Evolutionary conservation across 805 yeast genomes (phyloP).

Genomic region (Kodamaea neixiangensis): DNA sequence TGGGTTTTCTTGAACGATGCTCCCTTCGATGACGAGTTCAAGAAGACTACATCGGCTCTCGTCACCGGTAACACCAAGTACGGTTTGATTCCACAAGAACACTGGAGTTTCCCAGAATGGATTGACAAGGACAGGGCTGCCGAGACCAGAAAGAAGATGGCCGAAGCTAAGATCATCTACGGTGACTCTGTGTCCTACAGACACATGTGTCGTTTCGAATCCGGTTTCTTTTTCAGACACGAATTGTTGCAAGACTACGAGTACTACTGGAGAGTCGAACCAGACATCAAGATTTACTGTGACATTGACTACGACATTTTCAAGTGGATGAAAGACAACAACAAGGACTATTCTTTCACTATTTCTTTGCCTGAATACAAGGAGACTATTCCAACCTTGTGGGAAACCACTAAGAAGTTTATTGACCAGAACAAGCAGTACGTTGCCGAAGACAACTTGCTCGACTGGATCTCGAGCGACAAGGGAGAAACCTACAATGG

Average conservation of each 20-base stretch:
- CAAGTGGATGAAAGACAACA: constrained; percentile 69
- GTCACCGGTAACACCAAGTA: constrained; percentile 77
- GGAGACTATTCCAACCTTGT: constrained; percentile 83
- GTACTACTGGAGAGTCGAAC: constrained; percentile 96
- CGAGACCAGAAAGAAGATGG: constrained; percentile 58
- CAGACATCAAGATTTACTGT: constrained; percentile 77
- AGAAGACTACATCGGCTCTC: constrained; percentile 60
- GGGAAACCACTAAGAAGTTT: constrained; percentile 75
- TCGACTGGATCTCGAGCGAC: constrained; percentile 72
- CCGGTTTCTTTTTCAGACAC: constrained; percentile 86
- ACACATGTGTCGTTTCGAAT: constrained; percentile 91
- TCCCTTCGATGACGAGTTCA: constrained; percentile 80
- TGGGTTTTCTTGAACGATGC: constrained; percentile 96
- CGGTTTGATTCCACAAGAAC: constrained; percentile 79
- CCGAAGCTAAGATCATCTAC: constrained; percentile 58
- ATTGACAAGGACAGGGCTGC: constrained; percentile 77
- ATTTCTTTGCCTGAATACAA: constrained; percentile 79
- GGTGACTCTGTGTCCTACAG: constrained; percentile 78
- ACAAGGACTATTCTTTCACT: constrained; percentile 85
- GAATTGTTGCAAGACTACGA: constrained; percentile 73
- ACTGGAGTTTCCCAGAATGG: constrained; percentile 87
- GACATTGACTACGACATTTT: constrained; percentile 89
- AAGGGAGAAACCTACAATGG: constrained; percentile 69
- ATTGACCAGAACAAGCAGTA: constrained; percentile 59
- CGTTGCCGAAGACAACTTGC: constrained; percentile 61